phyloP scores from a whole-genome alignment of 2,329 filamentous ascomycete genomes.

The Cladosporium oxysporum region DNA sequence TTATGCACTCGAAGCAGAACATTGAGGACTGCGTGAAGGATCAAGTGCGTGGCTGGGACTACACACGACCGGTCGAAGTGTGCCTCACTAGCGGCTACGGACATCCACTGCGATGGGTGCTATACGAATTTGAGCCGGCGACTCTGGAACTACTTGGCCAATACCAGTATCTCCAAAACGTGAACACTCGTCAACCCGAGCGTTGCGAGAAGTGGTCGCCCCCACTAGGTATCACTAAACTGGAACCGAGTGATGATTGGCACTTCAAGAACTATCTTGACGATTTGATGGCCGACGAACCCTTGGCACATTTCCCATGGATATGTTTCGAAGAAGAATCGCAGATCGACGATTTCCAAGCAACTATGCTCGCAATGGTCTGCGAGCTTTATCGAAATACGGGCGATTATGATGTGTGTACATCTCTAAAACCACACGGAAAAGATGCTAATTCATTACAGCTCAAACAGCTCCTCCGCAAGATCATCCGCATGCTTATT shows the following conservation, averaged over 20 bases:
- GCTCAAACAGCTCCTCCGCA: slow-evolving; percentile 43
- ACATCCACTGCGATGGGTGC: slow-evolving; percentile 46
- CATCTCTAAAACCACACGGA: neutral
- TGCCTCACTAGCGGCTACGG: slow-evolving; percentile 47
- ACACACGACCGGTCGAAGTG: slow-evolving; percentile 42
- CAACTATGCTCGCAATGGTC: slow-evolving; percentile 45
- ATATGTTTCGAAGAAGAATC: slow-evolving; percentile 49
- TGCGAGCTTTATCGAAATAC: slow-evolving; percentile 34
- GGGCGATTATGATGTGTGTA: slow-evolving; percentile 41
- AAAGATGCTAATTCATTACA: slow-evolving; percentile 9
- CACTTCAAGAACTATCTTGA: slow-evolving; percentile 49
- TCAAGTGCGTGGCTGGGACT: slow-evolving; percentile 39
- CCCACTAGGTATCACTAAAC: slow-evolving; percentile 48
- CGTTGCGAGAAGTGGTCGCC: slow-evolving; percentile 44
- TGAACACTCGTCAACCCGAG: slow-evolving; percentile 30
- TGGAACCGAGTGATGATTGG: slow-evolving; percentile 47
- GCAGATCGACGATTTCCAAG: slow-evolving; percentile 43
- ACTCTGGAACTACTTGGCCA: slow-evolving; percentile 44
- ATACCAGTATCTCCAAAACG: slow-evolving; percentile 46
- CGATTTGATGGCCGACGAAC: slow-evolving; percentile 42
- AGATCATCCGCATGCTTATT: slow-evolving; percentile 49
- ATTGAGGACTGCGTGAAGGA: slow-evolving; percentile 43
- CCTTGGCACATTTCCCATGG: slow-evolving; percentile 45
- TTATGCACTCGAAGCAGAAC: slow-evolving; percentile 46
- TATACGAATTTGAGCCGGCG: slow-evolving; percentile 50